A percentile compares a stretch with the other conserved stretches of the same genome.
Evolutionary conservation across 176 grass and related monocot species (phyloP).

Genomic region (Otatea glauca): DNA sequence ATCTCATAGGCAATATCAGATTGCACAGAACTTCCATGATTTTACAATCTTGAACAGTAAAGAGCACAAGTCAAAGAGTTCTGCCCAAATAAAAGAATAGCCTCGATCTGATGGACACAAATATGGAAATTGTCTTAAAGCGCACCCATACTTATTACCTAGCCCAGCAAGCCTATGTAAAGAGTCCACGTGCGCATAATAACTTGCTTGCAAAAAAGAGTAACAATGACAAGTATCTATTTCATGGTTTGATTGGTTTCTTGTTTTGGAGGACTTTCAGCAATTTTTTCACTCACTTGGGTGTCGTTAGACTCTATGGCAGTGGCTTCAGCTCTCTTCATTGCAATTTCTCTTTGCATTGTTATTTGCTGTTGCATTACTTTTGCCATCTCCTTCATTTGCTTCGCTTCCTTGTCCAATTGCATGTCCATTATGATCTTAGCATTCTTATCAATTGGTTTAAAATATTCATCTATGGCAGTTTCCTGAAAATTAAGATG

Average conservation of each 20-base stretch:
- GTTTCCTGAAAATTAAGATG: slow-evolving; percentile 65
- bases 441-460: slow-evolving; percentile 80
- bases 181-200: not conserved
- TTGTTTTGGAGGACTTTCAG: slow-evolving; percentile 41
- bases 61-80: not conserved
- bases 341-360: slow-evolving; percentile 69
- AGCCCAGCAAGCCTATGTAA: not conserved
- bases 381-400: slow-evolving; percentile 75
- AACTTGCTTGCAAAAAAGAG: not conserved
- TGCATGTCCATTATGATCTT: slow-evolving; percentile 83
- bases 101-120: not conserved
- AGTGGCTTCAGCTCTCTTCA: slow-evolving; percentile 46
- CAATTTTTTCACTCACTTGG: slow-evolving; percentile 32
- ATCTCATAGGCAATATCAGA: not conserved
- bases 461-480: slow-evolving; percentile 85
- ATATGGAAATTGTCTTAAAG: not conserved
- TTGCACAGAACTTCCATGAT: not conserved
- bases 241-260: slow-evolving; percentile 25
- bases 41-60: not conserved
- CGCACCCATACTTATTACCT: slow-evolving; percentile 38
- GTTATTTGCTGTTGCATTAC: slow-evolving; percentile 61
- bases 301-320: slow-evolving; percentile 17
- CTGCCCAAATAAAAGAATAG: not conserved
- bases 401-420: slow-evolving; percentile 76
- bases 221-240: slow-evolving; percentile 18